Conservation (phyloP, 768 basidiomycete genomes). For the Mycena venus region DNA sequence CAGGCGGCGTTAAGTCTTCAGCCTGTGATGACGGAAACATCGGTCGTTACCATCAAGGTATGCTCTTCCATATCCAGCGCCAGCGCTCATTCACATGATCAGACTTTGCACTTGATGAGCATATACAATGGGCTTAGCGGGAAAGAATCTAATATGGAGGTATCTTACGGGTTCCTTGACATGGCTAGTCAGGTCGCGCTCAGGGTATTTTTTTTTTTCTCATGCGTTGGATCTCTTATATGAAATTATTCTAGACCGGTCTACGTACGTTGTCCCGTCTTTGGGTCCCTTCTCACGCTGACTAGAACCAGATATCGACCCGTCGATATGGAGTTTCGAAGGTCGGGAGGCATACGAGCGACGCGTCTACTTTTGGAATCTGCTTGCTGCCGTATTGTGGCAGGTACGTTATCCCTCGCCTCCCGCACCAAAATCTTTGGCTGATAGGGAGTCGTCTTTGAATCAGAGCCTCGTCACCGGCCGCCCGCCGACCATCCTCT, state of each 20-base stretch:
- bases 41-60: slow-evolving; percentile 62
- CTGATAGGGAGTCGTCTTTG: slow-evolving; percentile 9
- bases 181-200: slow-evolving; percentile 63
- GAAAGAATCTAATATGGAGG: slow-evolving; percentile 63
- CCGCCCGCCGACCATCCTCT: slow-evolving; percentile 60
- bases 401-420: slow-evolving; percentile 51
- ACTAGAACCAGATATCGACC: slow-evolving; percentile 58
- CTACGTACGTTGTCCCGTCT: slow-evolving; percentile 49
- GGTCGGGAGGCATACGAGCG: slow-evolving; percentile 67
- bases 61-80: background rate
- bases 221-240: too few species aligned
- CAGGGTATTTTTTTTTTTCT: slow-evolving; percentile 51
- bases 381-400: slow-evolving; percentile 63
- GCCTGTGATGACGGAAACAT: slow-evolving; percentile 57
- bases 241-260: slow-evolving; percentile 56
- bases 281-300: background rate
- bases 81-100: background rate
- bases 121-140: slow-evolving; percentile 68
- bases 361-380: slow-evolving; percentile 69
- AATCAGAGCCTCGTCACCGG: slow-evolving; percentile 61
- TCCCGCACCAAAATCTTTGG: background rate
- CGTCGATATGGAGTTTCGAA: slow-evolving; percentile 63
- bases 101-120: slow-evolving; percentile 66
- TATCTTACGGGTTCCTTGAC: slow-evolving; percentile 60
- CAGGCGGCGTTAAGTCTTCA: slow-evolving; percentile 62